Base-by-base conservation (phyloP, 2,329 filamentous ascomycete genomes). In the Leptographium flavum region DNA sequence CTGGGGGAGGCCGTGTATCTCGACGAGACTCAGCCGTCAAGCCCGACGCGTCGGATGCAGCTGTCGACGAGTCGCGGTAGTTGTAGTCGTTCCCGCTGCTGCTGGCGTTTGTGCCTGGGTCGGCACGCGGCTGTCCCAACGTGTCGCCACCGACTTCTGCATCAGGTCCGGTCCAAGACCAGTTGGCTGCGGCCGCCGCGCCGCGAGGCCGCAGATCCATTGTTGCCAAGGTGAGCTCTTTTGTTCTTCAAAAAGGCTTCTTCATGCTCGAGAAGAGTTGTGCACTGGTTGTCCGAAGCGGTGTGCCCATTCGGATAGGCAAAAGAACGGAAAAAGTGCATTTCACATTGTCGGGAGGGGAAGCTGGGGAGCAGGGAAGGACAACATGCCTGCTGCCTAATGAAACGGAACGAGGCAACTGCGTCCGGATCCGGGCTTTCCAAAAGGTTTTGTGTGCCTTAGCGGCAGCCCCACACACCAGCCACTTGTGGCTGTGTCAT, bases 1-100 rank as follows among this genome's bases (percentile, higher is more conserved):
- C 47, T 54, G 50, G 41, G 30, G 52, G 49, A 23, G 55, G 22
- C n/a, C 3, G 40, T 21, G 37, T 31, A 14, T 23, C 22, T 14
- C n/a, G 42, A 5, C 11, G 41, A 14, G 37, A 17, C 4, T 22
- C 30, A 9, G 39, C 35, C 4, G 35, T 15, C 8, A n/a, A 25
- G 19, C 23, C 27, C 19, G 30, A 42, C 15, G 40, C 19, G 19
- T 27, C 25, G 3, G 42, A 23, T 5, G 25, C 27, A 5, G 4
- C 10, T 7, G 28, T 15, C 2, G 43, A 10, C 2, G 31, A 13
- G 8, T n/a, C n/a, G n/a, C n/a, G n/a, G n/a, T 36, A 14, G 10
- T 6, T 6, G 14, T 28, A 35, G 22, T 40, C 31, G 22, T 36
- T 23, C 28, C 37, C 14, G 32, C 32, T 37, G 44, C 42, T 42